Percentiles rank a stretch among this genome's conserved stretches.
Evolutionary conservation across 2,329 filamentous ascomycete genomes (phyloP).

Genomic region (Phialophora chinensis): DNA sequence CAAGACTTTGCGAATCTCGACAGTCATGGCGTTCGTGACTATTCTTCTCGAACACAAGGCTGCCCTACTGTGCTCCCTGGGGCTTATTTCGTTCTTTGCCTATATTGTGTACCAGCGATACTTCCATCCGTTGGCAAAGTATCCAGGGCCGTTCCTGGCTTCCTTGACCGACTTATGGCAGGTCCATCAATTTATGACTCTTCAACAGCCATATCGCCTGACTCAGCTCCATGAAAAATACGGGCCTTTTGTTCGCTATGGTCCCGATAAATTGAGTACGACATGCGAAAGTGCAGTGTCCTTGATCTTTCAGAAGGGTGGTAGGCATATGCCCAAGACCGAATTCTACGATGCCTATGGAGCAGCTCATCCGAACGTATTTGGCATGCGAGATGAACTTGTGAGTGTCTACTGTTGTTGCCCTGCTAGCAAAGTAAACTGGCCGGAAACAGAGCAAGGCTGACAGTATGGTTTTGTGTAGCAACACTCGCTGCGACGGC

Average conservation of each 20-base stretch:
- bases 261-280: slow-evolving; percentile 42
- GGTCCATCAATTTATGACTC: not conserved
- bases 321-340: slow-evolving; percentile 43
- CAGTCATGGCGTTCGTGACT: no score
- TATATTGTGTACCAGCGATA: slow-evolving; percentile 7
- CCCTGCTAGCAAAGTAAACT: no score
- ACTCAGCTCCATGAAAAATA: slow-evolving; percentile 13
- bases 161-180: not conserved
- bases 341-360: slow-evolving; percentile 47
- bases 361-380: slow-evolving; percentile 44
- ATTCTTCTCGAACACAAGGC: no score
- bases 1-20: no score
- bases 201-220: slow-evolving; percentile 4
- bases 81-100: no score
- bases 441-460: no score
- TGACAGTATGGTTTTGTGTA: not conserved
- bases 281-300: slow-evolving; percentile 40
- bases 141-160: slow-evolving; percentile 4
- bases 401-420: slow-evolving; percentile 3
- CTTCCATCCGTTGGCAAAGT: slow-evolving; percentile 7
- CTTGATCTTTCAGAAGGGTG: slow-evolving; percentile 43
- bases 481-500: slow-evolving; percentile 17
- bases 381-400: slow-evolving; percentile 44
- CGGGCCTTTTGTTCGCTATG: slow-evolving; percentile 19
- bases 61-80: no score